These are phyloP conservation scores for Trichomonascaceae sp. DNA, from an alignment of 1,139 yeast genomes.

Conservation along the genomic window DNA sequence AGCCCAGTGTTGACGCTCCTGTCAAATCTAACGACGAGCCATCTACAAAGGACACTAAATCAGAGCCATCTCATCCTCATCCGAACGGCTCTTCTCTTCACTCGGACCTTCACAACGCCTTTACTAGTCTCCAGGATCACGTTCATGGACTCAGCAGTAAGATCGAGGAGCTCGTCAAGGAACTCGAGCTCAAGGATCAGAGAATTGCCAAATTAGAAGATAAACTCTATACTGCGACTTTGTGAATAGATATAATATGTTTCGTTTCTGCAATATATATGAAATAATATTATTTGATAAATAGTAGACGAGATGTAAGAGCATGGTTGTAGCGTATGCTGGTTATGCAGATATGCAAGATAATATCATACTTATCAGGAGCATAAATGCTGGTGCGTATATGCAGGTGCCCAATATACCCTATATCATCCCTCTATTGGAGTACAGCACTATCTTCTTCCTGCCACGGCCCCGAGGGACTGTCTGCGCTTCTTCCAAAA, in stretches of 20 bases:
- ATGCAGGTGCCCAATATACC: neutral
- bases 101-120: neutral
- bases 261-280: neutral
- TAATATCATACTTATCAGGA: too few species aligned
- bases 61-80: neutral
- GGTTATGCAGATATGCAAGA: too few species aligned
- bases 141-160: conserved; percentile 20
- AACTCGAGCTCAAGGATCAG: conserved; percentile 18
- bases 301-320: neutral
- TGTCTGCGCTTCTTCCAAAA: conserved; percentile 23
- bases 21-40: neutral
- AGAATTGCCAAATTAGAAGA: conserved; percentile 21
- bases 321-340: too few species aligned
- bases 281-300: neutral
- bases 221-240: conserved; percentile 10
- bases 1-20: too few species aligned
- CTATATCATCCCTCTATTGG: conserved; percentile 11
- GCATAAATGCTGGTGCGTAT: too few species aligned
- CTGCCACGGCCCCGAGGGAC: conserved; percentile 33
- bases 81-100: neutral
- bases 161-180: conserved; percentile 19
- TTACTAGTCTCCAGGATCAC: conserved; percentile 13
- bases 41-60: neutral
- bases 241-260: neutral
- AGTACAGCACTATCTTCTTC: conserved; percentile 34